phyloP scores from a whole-genome alignment of 805 yeast genomes.

The Wickerhamiella nectarea region DNA sequence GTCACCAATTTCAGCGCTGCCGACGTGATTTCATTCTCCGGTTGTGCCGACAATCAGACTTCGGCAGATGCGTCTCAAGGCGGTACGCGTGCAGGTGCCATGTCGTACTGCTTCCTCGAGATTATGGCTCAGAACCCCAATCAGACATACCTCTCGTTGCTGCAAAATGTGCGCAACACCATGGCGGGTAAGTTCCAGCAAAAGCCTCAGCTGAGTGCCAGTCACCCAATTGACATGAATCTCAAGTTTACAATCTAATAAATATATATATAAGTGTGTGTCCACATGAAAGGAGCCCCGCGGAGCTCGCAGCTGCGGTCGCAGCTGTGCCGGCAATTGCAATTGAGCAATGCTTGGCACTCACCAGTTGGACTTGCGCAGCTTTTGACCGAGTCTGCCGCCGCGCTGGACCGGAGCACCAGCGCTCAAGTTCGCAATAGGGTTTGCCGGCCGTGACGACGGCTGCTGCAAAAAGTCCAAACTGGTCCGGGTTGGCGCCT shows the following conservation, averaged over 20 bases:
- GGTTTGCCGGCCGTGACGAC: background rate
- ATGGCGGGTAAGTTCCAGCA: conserved; percentile 56
- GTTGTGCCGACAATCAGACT: conserved; percentile 76
- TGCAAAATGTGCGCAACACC: conserved; percentile 56
- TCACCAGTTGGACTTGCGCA: conserved; percentile 6
- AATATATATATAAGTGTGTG: too few species aligned
- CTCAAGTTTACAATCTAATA: conserved; percentile 34
- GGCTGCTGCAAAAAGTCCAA: background rate
- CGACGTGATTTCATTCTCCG: conserved; percentile 62
- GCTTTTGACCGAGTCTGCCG: conserved; percentile 4
- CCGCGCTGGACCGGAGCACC: background rate
- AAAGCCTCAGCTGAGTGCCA: conserved; percentile 68
- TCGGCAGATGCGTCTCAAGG: conserved; percentile 68
- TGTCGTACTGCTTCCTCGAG: conserved; percentile 63
- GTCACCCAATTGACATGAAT: conserved; percentile 66
- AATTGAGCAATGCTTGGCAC: too few species aligned
- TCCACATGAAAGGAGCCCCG: too few species aligned
- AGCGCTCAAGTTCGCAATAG: background rate
- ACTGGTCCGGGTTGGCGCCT: background rate
- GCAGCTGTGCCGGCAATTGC: too few species aligned
- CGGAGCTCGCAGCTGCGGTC: too few species aligned
- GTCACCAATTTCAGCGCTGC: conserved; percentile 57
- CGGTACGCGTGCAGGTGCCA: conserved; percentile 68
- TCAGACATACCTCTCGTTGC: conserved; percentile 53
- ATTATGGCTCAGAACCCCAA: conserved; percentile 48